A percentile compares a stretch with the other conserved stretches of the same genome.
Evolutionary conservation across 2,329 filamentous ascomycete genomes (phyloP).

Genomic region (Hypomyces rosellus): DNA sequence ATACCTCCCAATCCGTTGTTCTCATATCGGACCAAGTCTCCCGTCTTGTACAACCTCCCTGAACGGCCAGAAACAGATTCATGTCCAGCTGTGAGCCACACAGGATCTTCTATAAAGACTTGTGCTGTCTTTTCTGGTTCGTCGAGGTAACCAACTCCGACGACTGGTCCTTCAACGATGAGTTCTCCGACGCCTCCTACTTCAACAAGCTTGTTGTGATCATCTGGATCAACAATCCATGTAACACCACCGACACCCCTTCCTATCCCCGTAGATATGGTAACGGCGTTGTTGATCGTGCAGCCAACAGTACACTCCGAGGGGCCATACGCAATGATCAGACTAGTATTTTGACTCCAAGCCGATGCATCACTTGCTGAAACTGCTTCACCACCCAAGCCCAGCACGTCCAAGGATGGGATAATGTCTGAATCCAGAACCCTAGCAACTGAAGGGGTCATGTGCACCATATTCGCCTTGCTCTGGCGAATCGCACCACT

Average conservation of each 20-base stretch:
- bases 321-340: conserved; percentile 48
- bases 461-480: conserved; percentile 42
- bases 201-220: conserved; percentile 40
- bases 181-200: conserved; percentile 46
- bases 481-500: conserved; percentile 38
- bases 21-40: conserved; percentile 51
- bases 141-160: conserved; percentile 56
- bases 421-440: conserved; percentile 41
- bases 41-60: conserved; percentile 52
- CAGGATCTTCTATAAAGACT: conserved; percentile 51
- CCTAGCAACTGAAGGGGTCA: conserved; percentile 45
- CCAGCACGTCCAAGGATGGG: conserved; percentile 39
- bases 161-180: conserved; percentile 52
- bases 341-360: conserved; percentile 40
- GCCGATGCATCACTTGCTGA: conserved; percentile 42
- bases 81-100: conserved; percentile 41
- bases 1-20: conserved; percentile 47
- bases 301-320: conserved; percentile 50
- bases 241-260: conserved; percentile 39
- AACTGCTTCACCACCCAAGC: conserved; percentile 47
- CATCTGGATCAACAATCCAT: conserved; percentile 47
- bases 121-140: conserved; percentile 51
- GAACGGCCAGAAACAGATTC: conserved; percentile 28
- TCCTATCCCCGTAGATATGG: conserved; percentile 39
- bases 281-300: conserved; percentile 38